These are phyloP conservation scores for Mortierella sp. DNA, from an alignment of 371 early-diverging fungal genomes.

Conservation along the genomic window DNA sequence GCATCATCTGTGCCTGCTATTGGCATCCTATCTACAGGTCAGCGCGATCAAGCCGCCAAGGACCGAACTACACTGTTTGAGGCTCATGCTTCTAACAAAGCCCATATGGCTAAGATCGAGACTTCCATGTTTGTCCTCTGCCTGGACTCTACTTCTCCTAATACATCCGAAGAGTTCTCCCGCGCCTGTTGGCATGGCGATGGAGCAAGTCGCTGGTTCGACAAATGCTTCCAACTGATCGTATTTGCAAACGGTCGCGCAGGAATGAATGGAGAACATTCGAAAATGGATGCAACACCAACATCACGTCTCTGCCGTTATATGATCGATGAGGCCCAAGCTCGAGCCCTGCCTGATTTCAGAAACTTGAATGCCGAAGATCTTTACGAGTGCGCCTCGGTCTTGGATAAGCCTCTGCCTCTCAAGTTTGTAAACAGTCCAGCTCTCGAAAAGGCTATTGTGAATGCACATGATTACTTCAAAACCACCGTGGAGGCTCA, in stretches of 20 bases:
- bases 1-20: slow-evolving; percentile 47
- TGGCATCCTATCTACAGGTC: slow-evolving; percentile 67
- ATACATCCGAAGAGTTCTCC: slow-evolving; percentile 85
- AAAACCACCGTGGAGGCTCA: slow-evolving; percentile 71
- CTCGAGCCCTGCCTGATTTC: slow-evolving; percentile 44
- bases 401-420: slow-evolving; percentile 50
- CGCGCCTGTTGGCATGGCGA: slow-evolving; percentile 94
- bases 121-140: slow-evolving; percentile 88
- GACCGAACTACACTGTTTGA: slow-evolving; percentile 72
- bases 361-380: slow-evolving; percentile 54
- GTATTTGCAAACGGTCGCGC: slow-evolving; percentile 95
- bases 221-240: slow-evolving; percentile 93
- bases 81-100: slow-evolving; percentile 75
- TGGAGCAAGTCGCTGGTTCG: slow-evolving; percentile 94
- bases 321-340: slow-evolving; percentile 55
- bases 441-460: slow-evolving; percentile 39
- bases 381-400: slow-evolving; percentile 54
- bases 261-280: slow-evolving; percentile 96
- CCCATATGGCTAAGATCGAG: slow-evolving; percentile 83
- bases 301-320: slow-evolving; percentile 75
- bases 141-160: slow-evolving; percentile 85
- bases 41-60: slow-evolving; percentile 68
- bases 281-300: slow-evolving; percentile 95
- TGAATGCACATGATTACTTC: slow-evolving; percentile 55
- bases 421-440: slow-evolving; percentile 43